Percentiles rank a stretch among this genome's conserved stretches.
Evolutionary conservation across 2,329 filamentous ascomycete genomes (phyloP).

Genomic region (Gnomoniopsis smithogilvyi): DNA sequence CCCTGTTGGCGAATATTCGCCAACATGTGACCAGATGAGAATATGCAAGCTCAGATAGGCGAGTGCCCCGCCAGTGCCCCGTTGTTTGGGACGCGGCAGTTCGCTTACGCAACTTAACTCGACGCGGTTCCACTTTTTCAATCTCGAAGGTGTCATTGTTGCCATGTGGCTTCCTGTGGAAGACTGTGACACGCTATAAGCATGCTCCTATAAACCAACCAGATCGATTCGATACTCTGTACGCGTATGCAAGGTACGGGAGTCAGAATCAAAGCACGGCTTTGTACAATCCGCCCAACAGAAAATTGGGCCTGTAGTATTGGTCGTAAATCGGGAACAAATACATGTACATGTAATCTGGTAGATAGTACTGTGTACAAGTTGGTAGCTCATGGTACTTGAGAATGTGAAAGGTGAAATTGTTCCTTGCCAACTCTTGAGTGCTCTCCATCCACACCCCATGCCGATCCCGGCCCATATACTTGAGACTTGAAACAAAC

Average conservation of each 20-base stretch:
- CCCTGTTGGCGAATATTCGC: background rate
- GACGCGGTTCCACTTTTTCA: background rate
- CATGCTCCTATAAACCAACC: background rate
- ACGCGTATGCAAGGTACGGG: background rate
- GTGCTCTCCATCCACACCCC: background rate
- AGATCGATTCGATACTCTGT: background rate
- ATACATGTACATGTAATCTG: too few relatives aligned
- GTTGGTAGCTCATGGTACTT: background rate
- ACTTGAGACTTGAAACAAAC: conserved; percentile 16
- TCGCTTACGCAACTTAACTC: conserved; percentile 7
- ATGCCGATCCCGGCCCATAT: background rate
- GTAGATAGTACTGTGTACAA: background rate
- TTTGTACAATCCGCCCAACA: too few relatives aligned
- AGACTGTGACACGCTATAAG: too few relatives aligned
- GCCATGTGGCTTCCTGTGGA: background rate
- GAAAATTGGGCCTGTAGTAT: too few relatives aligned
- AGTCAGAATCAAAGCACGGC: background rate
- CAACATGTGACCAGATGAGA: conserved; percentile 10
- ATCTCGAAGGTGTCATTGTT: background rate
- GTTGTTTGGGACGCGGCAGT: conserved; percentile 7
- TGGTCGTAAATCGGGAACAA: too few relatives aligned
- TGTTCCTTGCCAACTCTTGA: background rate
- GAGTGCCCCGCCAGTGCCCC: background rate
- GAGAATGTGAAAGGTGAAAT: background rate
- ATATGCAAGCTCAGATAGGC: conserved; percentile 7